These are phyloP conservation scores for Colletotrichum incanum DNA, from an alignment of 2,329 filamentous ascomycete genomes.

Conservation along the genomic window DNA sequence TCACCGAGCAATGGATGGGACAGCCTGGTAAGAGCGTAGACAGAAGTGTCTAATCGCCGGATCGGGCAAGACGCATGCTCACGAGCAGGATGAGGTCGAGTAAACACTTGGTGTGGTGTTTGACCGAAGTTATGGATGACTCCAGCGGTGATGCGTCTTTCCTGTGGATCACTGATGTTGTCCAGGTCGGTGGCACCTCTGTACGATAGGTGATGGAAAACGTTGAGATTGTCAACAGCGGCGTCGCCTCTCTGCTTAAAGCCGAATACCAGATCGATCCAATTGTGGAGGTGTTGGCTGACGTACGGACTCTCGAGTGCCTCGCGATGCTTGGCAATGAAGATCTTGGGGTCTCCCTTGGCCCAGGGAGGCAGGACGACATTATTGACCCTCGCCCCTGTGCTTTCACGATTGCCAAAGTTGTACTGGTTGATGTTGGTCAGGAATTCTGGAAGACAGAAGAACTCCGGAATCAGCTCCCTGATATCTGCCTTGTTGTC, in stretches of 20 bases:
- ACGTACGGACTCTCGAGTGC: constrained; percentile 95
- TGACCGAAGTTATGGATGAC: constrained; percentile 99
- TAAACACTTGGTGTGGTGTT: constrained; percentile 95
- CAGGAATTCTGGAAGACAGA: constrained; percentile 94
- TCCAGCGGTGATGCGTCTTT: constrained; percentile 89
- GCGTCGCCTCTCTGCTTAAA: constrained; percentile 94
- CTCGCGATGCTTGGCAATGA: constrained; percentile 95
- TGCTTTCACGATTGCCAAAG: constrained; percentile 89
- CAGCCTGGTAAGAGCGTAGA: constrained; percentile 82
- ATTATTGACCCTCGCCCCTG: constrained; percentile 83
- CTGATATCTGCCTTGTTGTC: constrained; percentile 95
- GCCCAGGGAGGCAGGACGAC: constrained; percentile 96
- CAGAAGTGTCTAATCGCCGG: constrained; percentile 82
- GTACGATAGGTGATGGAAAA: constrained; percentile 97
- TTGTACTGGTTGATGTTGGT: constrained; percentile 96
- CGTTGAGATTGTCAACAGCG: constrained; percentile 91
- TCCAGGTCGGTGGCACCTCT: constrained; percentile 94
- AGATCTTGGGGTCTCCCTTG: constrained; percentile 94
- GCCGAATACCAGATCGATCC: constrained; percentile 97
- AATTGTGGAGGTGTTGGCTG: constrained; percentile 88
- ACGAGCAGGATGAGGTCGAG: constrained; percentile 82
- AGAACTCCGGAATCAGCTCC: constrained; percentile 97
- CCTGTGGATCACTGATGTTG: constrained; percentile 88
- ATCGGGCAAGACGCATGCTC: constrained; percentile 77
- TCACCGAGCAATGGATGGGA: constrained; percentile 83